Percentiles rank a stretch among this genome's conserved stretches.
Evolutionary conservation across 495 filamentous ascomycete species (phyloP).

Genomic region (Xylaria intraflava): DNA sequence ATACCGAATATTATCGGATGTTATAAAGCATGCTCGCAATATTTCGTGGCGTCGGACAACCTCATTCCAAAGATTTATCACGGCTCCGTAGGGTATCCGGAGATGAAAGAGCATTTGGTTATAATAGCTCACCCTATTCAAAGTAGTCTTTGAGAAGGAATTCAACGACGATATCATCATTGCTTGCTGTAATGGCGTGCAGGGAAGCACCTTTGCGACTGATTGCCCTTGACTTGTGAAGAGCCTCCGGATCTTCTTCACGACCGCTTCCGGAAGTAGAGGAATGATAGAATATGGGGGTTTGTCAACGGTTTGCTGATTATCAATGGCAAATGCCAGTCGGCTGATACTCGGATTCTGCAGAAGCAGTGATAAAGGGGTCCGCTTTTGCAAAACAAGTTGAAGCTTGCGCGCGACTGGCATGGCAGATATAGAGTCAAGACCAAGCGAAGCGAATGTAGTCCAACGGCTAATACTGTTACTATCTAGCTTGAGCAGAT

Average conservation of each 20-base stretch:
- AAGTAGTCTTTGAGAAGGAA: neutral
- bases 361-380: slow-evolving; percentile 59
- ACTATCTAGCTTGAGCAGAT: slow-evolving; percentile 39
- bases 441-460: slow-evolving; percentile 48
- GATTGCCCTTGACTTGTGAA: slow-evolving; percentile 28
- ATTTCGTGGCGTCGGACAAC: slow-evolving; percentile 55
- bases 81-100: slow-evolving; percentile 7
- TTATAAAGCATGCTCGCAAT: slow-evolving; percentile 55
- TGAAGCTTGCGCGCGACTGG: slow-evolving; percentile 50
- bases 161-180: slow-evolving; percentile 56
- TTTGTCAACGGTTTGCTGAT: neutral
- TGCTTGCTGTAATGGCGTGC: slow-evolving; percentile 74
- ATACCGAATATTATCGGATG: slow-evolving; percentile 42
- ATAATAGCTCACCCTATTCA: slow-evolving; percentile 29
- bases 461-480: slow-evolving; percentile 51
- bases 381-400: slow-evolving; percentile 30
- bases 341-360: slow-evolving; percentile 52
- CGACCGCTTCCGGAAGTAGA: slow-evolving; percentile 34
- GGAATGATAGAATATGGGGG: neutral
- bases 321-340: slow-evolving; percentile 35
- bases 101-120: slow-evolving; percentile 41
- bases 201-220: slow-evolving; percentile 58
- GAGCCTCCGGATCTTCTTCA: slow-evolving; percentile 23
- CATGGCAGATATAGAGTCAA: slow-evolving; percentile 81
- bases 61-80: slow-evolving; percentile 42